Evolutionary conservation across 768 basidiomycete genomes (phyloP).

Genomic region (Mycena polygramma): DNA sequence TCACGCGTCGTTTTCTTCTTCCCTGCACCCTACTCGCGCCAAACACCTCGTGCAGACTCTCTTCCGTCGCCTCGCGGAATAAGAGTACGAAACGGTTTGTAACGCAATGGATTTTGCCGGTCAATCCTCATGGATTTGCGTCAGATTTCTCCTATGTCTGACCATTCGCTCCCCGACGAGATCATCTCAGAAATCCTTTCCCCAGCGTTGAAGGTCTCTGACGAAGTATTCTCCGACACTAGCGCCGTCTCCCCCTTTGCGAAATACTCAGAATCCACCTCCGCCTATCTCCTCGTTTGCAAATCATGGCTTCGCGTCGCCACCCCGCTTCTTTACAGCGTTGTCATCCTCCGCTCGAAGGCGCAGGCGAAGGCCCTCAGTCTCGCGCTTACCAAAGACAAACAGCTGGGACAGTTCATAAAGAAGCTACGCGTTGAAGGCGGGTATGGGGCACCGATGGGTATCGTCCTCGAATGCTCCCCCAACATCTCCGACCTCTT

Average conservation of each 20-base stretch:
- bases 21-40: not conserved
- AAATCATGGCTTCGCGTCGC: slow-evolving; percentile 45
- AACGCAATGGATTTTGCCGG: not conserved
- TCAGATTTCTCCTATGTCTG: slow-evolving; percentile 1
- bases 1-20: not conserved
- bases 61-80: too few relatives aligned
- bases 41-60: too few relatives aligned
- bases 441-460: not conserved
- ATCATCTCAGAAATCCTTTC: slow-evolving; percentile 39
- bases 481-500: slow-evolving; percentile 10
- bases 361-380: slow-evolving; percentile 44
- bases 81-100: too few relatives aligned
- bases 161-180: slow-evolving; percentile 39
- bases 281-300: slow-evolving; percentile 40
- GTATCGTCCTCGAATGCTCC: not conserved
- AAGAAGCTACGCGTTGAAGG: slow-evolving; percentile 2
- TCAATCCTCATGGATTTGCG: too few relatives aligned
- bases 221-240: slow-evolving; percentile 36
- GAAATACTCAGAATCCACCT: slow-evolving; percentile 33
- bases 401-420: slow-evolving; percentile 24
- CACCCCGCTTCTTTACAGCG: slow-evolving; percentile 44
- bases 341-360: slow-evolving; percentile 42
- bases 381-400: slow-evolving; percentile 26
- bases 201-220: slow-evolving; percentile 38
- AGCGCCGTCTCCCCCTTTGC: slow-evolving; percentile 34